Evolutionary conservation across 2,329 filamentous ascomycete genomes (phyloP).

Genomic region (Nigrospora oryzae): DNA sequence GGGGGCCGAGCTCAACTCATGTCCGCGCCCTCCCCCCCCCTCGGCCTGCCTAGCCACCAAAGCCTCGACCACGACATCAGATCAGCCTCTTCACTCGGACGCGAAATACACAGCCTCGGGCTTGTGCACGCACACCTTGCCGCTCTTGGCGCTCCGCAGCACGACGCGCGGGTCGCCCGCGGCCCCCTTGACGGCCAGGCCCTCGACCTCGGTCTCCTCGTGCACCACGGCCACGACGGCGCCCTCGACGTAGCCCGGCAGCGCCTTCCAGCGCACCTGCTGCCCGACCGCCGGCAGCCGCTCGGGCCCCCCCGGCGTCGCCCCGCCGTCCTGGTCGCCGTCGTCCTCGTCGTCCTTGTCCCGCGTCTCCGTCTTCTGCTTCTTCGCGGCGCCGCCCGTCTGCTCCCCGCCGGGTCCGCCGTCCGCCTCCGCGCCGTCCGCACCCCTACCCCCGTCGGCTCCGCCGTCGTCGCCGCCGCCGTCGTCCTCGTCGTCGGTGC

Average conservation of each 20-base stretch:
- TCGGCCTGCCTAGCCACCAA: too few species aligned
- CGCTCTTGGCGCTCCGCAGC: conserved; percentile 5
- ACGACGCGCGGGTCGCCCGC: conserved; percentile 7
- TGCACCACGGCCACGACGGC: conserved; percentile 8
- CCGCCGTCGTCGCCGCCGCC: too few species aligned
- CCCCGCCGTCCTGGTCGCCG: background rate
- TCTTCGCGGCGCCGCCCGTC: too few species aligned
- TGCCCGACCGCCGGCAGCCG: conserved; percentile 6
- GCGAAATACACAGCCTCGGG: conserved; percentile 10
- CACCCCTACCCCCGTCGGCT: too few species aligned
- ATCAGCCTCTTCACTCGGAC: background rate
- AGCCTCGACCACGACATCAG: too few species aligned
- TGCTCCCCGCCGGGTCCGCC: too few species aligned
- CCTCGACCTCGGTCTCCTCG: conserved; percentile 4
- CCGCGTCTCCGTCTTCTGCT: too few species aligned
- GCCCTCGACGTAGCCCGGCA: conserved; percentile 7
- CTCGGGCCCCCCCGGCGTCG: conserved; percentile 2
- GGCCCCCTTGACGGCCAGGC: conserved; percentile 7
- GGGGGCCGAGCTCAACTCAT: too few species aligned
- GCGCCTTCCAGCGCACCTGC: conserved; percentile 7
- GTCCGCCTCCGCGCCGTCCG: too few species aligned
- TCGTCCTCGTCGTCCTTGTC: conserved; percentile 3
- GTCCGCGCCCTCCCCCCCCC: too few species aligned
- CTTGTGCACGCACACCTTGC: conserved; percentile 8
- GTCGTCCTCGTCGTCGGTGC: too few species aligned